Percentiles rank a stretch among this genome's conserved stretches.
phyloP scores from a whole-genome alignment of 176 grass and related monocot genomes.

The Phoenix dactylifera region DNA sequence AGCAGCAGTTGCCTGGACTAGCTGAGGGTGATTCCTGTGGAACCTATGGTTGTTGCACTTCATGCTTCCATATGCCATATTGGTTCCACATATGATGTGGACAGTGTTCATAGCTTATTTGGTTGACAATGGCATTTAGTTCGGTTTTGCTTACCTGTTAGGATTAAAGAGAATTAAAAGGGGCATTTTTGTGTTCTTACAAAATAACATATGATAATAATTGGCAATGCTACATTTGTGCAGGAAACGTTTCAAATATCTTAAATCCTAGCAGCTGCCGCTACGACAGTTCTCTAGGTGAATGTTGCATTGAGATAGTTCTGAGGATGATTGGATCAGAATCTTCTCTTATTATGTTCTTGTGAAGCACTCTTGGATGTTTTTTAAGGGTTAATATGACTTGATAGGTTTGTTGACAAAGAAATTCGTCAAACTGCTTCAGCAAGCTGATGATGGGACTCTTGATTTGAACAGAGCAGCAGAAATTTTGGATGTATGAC shows the following conservation, averaged over 20 bases:
- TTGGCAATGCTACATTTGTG: constrained; percentile 19
- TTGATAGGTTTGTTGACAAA: constrained; percentile 79
- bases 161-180: too few species aligned
- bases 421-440: constrained; percentile 77
- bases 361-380: too few species aligned
- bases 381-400: not conserved
- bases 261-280: constrained; percentile 41
- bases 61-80: too few species aligned
- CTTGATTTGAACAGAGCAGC: constrained; percentile 97
- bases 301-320: not conserved
- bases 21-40: constrained; percentile 31
- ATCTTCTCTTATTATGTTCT: too few species aligned
- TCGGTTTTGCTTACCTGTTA: too few species aligned
- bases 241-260: constrained; percentile 19
- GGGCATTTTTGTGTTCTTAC: too few species aligned
- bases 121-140: too few species aligned
- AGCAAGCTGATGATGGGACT: constrained; percentile 70
- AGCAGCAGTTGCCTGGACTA: constrained; percentile 20
- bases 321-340: too few species aligned
- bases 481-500: constrained; percentile 56
- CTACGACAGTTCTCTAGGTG: constrained; percentile 87
- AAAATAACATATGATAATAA: constrained; percentile 15
- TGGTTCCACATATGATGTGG: too few species aligned
- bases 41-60: too few species aligned
- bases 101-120: too few species aligned